Base-by-base conservation (phyloP, 2,329 filamentous ascomycete species). In the Ilyonectria robusta region DNA sequence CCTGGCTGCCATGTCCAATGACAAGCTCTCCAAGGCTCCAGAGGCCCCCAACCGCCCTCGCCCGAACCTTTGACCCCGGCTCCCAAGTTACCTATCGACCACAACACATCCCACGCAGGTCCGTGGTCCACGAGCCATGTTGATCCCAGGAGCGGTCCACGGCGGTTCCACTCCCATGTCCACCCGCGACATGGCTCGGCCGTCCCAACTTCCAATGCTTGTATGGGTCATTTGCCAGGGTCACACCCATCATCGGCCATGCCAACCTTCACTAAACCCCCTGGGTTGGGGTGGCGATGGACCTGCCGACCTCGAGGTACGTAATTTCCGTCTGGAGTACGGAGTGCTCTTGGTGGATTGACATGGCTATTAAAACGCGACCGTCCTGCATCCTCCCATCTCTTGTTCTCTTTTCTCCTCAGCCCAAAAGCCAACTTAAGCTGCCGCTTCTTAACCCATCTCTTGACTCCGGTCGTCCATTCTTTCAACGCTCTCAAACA, bases 391-490 rank as follows among this genome's bases (percentile, higher is more conserved):
- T 67, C 68, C 67, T 67, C 55, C 57, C 29, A 62, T 57, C 31
- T 56, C 72, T 75, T 71, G 73, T 78, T 76, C 71, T 72, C 72
- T 70, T 76, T 72, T 67, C 70, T 81, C 80, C 70, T 74, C 82
- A 86, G 83, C 84, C 79, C 79, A 71, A 42, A 79, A 84, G 81
- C 82, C 81, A 80, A 77, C 70, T 75, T 73, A 77, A 79, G 79
- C 76, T 77, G 78, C 77, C 78, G 69, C 70, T 75, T 75, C 61
- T 81, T 81, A 78, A 82, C 81, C 82, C 81, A 53, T 50, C 66
- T 68, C 73, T 82, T 87, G 85, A 87, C 84, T 82, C 85, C 84
- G 85, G 85, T 87, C 85, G 85, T 87, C 85, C 85, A 87, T 81
- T 87, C 85, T 85, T 87, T 76, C 62, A 75, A 70, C 65, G 73